Base-by-base conservation (phyloP, 768 basidiomycete species). In the Auricularia heimuer region DNA sequence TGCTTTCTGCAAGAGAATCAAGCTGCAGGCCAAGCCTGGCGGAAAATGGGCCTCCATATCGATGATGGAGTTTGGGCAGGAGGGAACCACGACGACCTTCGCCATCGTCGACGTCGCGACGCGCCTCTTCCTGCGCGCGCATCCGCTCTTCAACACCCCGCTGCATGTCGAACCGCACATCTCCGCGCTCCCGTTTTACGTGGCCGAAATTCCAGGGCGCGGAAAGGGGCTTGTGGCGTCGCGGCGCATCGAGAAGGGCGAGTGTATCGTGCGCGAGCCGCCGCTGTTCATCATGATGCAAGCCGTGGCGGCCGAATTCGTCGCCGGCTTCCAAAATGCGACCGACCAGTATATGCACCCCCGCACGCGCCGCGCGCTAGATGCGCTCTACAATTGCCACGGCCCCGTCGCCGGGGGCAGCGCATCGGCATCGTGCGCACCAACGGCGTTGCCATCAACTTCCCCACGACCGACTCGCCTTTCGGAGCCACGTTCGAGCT, bases 191-290 rank as follows among this genome's bases (percentile, higher is more conserved):
- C 24, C 56, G 21, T 14, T 60, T 18, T 18, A 14, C 29, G 81
- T 86, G 2, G 74, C 76, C 10, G 81, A 84, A 51, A 70, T 73
- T 61, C 67, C 67, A 35, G 63, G 61, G 51, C 71, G 72, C 33
- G 74, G 73, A 54, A 68, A 69, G 42, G 73, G 73, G 1, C 62
- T 73, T 33, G 66, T 73, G 65, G 73, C 74, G 4, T 68, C 70
- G 4, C 69, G 69, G 12, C 62, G 68, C 35, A 69, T 75, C 56
- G 18, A n/a, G n/a, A 47, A 62, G 39, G 73, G 74, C n/a, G 62
- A 69, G 54, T 33, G 69, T n/a, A 62, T 75, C 47, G 64, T 74
- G 21, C 56, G 66, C 47, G 74, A 75, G 64, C 58, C 64, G 14
- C 73, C 74, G n/a, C 65, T 74, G 12, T 68, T 75, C 67, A 71